These are phyloP conservation scores for Pisolithus sp. DNA, from an alignment of 768 basidiomycete genomes.

Conservation along the genomic window DNA sequence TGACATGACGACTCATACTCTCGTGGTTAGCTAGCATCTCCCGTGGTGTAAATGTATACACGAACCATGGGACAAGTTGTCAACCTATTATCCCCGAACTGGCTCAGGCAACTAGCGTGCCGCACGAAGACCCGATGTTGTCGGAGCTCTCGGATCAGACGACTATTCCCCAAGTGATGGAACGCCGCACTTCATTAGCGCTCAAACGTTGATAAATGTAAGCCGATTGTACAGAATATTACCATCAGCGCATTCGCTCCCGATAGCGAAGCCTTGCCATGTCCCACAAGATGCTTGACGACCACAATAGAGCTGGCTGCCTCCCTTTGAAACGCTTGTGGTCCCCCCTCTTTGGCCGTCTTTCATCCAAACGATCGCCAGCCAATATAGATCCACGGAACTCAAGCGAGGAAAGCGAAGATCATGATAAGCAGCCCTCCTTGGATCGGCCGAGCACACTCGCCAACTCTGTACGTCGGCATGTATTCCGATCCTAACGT, in stretches of 20 bases:
- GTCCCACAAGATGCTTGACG: conserved; percentile 19
- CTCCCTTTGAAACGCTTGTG: conserved; percentile 15
- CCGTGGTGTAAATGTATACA: conserved; percentile 3
- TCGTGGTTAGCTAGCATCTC: conserved; percentile 1
- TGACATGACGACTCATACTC: background rate
- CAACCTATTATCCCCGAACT: background rate
- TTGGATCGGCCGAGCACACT: conserved; percentile 1
- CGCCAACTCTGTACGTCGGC: background rate
- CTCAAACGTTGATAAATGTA: conserved; percentile 27
- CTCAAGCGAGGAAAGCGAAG: conserved; percentile 1
- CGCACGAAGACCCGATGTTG: conserved; percentile 14
- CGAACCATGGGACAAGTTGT: background rate
- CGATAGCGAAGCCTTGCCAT: conserved; percentile 12
- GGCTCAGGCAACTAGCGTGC: background rate
- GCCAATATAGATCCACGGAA: background rate
- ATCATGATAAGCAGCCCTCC: background rate
- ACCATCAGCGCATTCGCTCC: conserved; percentile 5
- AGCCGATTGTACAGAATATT: conserved; percentile 13
- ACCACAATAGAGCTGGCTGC: conserved; percentile 16
- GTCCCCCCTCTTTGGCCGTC: background rate
- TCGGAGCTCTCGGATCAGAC: conserved; percentile 26
- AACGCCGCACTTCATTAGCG: conserved; percentile 10
- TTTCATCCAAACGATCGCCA: background rate
- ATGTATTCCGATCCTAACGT: background rate
- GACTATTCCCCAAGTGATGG: conserved; percentile 10